Evolutionary conservation across 768 basidiomycete genomes (phyloP), one percentile per base, ranked within the genome.

Genomic region (Lactifluus hygrophoroides): DNA sequence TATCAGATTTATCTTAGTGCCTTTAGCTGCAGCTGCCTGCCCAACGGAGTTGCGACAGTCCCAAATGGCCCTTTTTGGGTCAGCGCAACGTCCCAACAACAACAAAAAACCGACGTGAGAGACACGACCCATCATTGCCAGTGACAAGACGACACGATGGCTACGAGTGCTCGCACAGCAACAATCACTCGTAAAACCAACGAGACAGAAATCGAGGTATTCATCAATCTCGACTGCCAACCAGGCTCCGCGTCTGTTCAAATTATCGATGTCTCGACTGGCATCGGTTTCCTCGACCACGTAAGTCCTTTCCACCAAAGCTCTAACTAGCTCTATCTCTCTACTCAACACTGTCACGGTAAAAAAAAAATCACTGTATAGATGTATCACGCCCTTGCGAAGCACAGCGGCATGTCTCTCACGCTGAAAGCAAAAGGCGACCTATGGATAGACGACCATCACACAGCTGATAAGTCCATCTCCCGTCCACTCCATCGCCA

Each of bases 201-300:
- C 65, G 96, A 99, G 75, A 98, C 96, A 0, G 74, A 86, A 60
- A 93, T 98, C 61, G 77, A 86, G n/a, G 86, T 94, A 63, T 77
- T 71, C 35, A 75, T 99, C 64, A 78, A 84, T 68, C 81, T 99
- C 52, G 96, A 98, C 75, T 84, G 84, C 68, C 72, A 77, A 8
- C 82, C 90, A 3, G 84, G 83, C 49, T 73, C 80, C 6, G 74
- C 75, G 27, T 78, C 74, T 46, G 70, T 73, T 34, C 95, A 97
- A 72, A 74, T 72, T 35, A 98, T 99, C 66, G 76, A 88, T 30
- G 77, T 99, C 56, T 84, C 84, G 21, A 98, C 95, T 1, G 96
- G 96, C 27, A 94, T 99, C 59, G 96, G 96, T n/a, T 99, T 98
- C 70, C 79, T 98, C 37, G 95, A 99, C 72, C 96, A 99, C 77